phyloP scores from a whole-genome alignment of 2,329 filamentous ascomycete genomes.

The Malbranchea cinnamomea region DNA sequence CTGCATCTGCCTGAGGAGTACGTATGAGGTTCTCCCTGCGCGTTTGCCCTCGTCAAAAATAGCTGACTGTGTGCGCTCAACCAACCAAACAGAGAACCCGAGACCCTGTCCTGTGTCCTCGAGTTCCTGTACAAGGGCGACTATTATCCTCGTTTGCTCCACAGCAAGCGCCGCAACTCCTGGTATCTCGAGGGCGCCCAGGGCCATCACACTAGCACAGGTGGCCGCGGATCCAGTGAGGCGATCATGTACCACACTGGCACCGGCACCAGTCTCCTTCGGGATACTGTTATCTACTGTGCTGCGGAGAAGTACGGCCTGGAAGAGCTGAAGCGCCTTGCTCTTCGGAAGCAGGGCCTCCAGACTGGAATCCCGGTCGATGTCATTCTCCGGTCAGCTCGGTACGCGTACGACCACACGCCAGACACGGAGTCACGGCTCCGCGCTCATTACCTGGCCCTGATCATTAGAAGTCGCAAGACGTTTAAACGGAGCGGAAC shows the following conservation, averaged over 20 bases:
- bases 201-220: constrained; percentile 38
- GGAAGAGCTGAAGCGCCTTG: constrained; percentile 80
- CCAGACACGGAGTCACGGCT: constrained; percentile 83
- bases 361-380: constrained; percentile 84
- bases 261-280: constrained; percentile 61
- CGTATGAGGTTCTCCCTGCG: constrained; percentile 7
- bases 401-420: constrained; percentile 91
- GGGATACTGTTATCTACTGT: constrained; percentile 91
- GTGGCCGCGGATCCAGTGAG: constrained; percentile 50
- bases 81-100: constrained; percentile 55
- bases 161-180: constrained; percentile 71
- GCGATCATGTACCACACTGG: constrained; percentile 64
- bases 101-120: constrained; percentile 84
- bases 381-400: constrained; percentile 79
- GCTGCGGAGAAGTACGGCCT: constrained; percentile 80
- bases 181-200: constrained; percentile 73
- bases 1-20: constrained; percentile 57
- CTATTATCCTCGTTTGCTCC: constrained; percentile 80
- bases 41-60: constrained; percentile 1
- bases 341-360: constrained; percentile 86
- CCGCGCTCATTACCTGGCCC: constrained; percentile 90
- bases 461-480: constrained; percentile 93
- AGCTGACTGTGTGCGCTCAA: too few relatives aligned
- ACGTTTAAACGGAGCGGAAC: constrained; percentile 97
- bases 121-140: constrained; percentile 96